Base-by-base conservation (phyloP, 2,329 filamentous ascomycete genomes). In the Penicillium sp. region DNA sequence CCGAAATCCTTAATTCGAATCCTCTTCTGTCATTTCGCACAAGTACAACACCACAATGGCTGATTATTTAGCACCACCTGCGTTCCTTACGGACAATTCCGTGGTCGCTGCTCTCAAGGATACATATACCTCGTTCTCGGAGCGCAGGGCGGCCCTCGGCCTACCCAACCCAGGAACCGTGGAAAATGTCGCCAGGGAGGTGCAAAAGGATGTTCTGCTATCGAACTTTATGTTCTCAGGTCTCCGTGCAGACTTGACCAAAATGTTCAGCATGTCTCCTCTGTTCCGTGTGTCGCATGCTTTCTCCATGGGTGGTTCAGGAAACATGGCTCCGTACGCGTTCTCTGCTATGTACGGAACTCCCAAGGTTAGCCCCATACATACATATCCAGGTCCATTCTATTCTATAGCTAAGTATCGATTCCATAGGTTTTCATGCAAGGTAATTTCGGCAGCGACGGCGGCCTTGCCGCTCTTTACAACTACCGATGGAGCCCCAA, bases 281-380 rank as follows among this genome's bases (percentile, higher is more conserved):
- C 84, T 98, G 70, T 99, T 99, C 85, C 94, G 98, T 82, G 91
- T 97, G 71, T 97, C 94, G 68, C 95, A 99, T 83, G 92, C 95
- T 71, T 95, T 99, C 79, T 90, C 94, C 60, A 92, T 97, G 87
- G 94, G 95, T 71, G 87, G 86, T 48, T 92, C 97, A 81, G 89
- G 91, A 69, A 79, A 78, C 63, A 85, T 96, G 78, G 93, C 93
- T 77, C 95, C 95, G 44, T 99, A 99, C 81, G 92, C 92, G 59
- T 97, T 98, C 81, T 92, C 93, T 70, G 92, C 91, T 67, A 88
- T 99, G 75, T 97, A 95, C 78, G 95, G 95, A 70, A 97, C 91
- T 69, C 91, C 90, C 80, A 94, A 92, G 85, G 94, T 97, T 81
- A 71, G 86, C 15, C 15, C 11, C 83, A 61, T 41, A 19, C 21